A percentile compares a stretch with the other conserved stretches of the same genome.
phyloP scores from a whole-genome alignment of 306 rosid species.

The Biancaea sappan region DNA sequence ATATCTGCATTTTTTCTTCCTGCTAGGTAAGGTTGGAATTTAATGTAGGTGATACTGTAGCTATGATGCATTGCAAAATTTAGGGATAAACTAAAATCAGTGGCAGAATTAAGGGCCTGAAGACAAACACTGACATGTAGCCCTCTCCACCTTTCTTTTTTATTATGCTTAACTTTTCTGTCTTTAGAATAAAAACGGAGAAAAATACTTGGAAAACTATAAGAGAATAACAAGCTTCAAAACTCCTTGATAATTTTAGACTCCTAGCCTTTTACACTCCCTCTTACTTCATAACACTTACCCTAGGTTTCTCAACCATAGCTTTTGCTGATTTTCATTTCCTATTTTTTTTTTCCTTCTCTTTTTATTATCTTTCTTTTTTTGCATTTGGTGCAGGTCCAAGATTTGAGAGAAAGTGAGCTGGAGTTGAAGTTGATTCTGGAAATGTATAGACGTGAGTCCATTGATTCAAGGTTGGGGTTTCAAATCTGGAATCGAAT shows the following conservation, averaged over 20 bases:
- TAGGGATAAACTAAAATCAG: no score
- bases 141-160: no score
- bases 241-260: background rate
- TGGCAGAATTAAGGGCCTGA: background rate
- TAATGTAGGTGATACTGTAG: no score
- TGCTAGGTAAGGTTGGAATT: background rate
- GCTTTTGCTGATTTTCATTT: background rate
- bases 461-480: conserved; percentile 83
- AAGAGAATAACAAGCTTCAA: background rate
- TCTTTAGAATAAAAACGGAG: background rate
- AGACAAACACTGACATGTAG: background rate
- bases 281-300: background rate
- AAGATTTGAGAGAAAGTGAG: conserved; percentile 59
- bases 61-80: no score
- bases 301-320: background rate
- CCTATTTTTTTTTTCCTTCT: background rate
- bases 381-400: conserved; percentile 58
- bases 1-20: background rate
- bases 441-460: conserved; percentile 85
- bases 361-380: background rate
- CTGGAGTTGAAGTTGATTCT: conserved; percentile 68
- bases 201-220: background rate
- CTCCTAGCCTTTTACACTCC: background rate
- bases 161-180: background rate
- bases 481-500: conserved; percentile 16